Base-by-base conservation (phyloP, 2,329 filamentous ascomycete genomes). In the Colletotrichum cereale region DNA sequence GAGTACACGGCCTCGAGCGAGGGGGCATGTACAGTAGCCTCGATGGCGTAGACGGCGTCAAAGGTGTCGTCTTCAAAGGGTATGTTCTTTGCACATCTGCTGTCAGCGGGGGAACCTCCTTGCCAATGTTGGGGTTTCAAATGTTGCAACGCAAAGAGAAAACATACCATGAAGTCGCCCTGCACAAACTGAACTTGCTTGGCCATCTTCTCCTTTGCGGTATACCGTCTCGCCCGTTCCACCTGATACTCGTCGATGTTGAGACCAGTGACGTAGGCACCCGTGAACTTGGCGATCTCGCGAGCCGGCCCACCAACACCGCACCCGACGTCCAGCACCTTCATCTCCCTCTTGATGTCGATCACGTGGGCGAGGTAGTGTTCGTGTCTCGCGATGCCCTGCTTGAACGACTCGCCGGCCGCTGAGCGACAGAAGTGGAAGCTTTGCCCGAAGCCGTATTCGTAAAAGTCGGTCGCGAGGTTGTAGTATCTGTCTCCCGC, bases 181-280 rank as follows among this genome's bases (percentile, higher is more conserved):
- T 98, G 98, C 79, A 94, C 92, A 78, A 94, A 98, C 74, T 88
- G 88, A 75, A 97, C 85, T 85, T 97, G 94, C 78, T 93, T 83
- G 1, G 91, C 88, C 63, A 98, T 86, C 62, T 92, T 91, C 84
- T 97, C 94, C 83, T 94, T 94, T 73, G 88, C 84, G 3, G 95
- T 94, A 80, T 98, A 97, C 66, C 88, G 86, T 18, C 91, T 95
- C n/a, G 95, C 96, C 75, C 96, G 93, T 81, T 98, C 90, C 75
- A 98, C 97, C 86, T 98, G 96, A 87, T 99, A 99, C 85, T 98
- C 94, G 84, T 98, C 98, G 58, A 98, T 98, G 90, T 98, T 99
- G 81, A 98, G 85, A 53, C 96, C 96, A 31, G 94, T 92, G 74
- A 98, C 89, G 77, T 98, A 94, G 77, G 90, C 92, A 73, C 93